Evolutionary conservation across 805 yeast genomes (phyloP), one percentile per base, ranked within the genome.

Genomic region (Metschnikowia anglica): DNA sequence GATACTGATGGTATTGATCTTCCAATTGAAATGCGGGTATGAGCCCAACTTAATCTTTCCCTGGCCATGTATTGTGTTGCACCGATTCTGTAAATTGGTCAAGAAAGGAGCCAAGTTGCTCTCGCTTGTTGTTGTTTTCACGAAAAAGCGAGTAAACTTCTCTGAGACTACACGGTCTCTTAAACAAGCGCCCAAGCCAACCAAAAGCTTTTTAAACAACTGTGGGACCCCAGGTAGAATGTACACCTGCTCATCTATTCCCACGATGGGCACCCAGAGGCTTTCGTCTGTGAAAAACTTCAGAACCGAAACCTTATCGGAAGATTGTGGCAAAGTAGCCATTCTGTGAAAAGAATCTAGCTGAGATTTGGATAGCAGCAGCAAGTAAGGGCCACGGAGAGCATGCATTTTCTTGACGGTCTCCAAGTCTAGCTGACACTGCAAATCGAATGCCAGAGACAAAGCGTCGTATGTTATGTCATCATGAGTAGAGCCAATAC

Each of bases 401-500:
- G 55, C 48, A 12, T 68, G 65, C 93, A 86, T 88, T 46, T 80
- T 66, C 2, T 65, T 70, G 15, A 77, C 83, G 2, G 87, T 80
- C 23, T 73, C 80, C 18, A 63, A 54, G 59, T 88, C 83, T 13
- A 82, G 58, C 33, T 59, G 61, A 44, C 80, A 61, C 0, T 74
- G 73, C 6, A 85, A 56, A 1, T 62, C 62, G 49, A 72, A 88
- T 6, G 85, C 84, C 50, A 73, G 74, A 1, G 91, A 87, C n/a
- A 88, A 60, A 1, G 86, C 72, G 39, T 78, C 80, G 60, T 88
- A 88, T 0, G 96, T 88, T 47, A 88, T 83, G 59, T 88, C 97
- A 58, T 88, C 96, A 54, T 88, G 95, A 0, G 96, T 88, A 4
- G 95, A 86, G 0, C 97, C 97, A 45, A 88, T 86, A 1, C 74